These are phyloP conservation scores for Arthrobotrys musiformis DNA, from an alignment of 2,329 filamentous ascomycete genomes.

Conservation along the genomic window DNA sequence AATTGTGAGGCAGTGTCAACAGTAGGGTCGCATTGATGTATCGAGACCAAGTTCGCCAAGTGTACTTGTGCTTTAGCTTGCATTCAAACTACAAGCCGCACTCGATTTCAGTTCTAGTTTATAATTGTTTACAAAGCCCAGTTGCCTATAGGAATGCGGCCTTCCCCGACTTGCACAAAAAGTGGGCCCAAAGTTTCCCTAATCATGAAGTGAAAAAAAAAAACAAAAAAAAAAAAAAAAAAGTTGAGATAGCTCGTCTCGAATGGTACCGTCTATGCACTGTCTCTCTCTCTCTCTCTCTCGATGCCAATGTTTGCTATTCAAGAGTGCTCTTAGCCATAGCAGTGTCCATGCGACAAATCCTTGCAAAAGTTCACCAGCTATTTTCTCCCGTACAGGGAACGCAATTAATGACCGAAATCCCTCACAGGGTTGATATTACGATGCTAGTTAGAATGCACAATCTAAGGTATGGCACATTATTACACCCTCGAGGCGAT, in stretches of 20 bases:
- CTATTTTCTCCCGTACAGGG: not conserved
- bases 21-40: not conserved
- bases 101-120: not conserved
- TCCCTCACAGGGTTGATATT: slow-evolving; percentile 1
- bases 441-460: too few species aligned
- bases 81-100: slow-evolving; percentile 9
- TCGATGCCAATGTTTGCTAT: not conserved
- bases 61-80: slow-evolving; percentile 27
- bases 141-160: not conserved
- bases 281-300: too few species aligned
- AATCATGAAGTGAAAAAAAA: too few species aligned
- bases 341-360: not conserved
- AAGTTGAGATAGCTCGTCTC: not conserved
- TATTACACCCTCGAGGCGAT: not conserved
- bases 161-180: not conserved
- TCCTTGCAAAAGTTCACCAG: not conserved
- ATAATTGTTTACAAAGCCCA: not conserved
- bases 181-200: not conserved
- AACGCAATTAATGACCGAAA: not conserved
- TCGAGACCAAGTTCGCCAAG: slow-evolving; percentile 1
- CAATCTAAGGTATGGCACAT: not conserved
- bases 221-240: not conserved
- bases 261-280: not conserved
- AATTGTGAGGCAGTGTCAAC: not conserved
- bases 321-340: not conserved